phyloP scores from a whole-genome alignment of 2,329 filamentous ascomycete genomes.

The Chrysosporium keratinophilum region DNA sequence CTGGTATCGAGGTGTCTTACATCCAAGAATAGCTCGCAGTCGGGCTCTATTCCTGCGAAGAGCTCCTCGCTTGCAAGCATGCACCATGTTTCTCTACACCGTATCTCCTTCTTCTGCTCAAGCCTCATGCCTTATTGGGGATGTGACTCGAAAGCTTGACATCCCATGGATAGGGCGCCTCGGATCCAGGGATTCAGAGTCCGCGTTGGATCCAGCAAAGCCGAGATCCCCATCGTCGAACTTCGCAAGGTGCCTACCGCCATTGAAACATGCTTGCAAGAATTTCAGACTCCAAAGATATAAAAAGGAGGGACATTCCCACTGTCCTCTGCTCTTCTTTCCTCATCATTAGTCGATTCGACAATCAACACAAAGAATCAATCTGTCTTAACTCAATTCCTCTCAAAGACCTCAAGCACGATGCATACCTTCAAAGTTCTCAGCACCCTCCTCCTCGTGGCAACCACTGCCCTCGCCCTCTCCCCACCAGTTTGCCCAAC shows the following conservation, averaged over 20 bases:
- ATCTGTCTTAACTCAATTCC: not conserved
- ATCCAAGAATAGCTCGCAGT: slow-evolving; percentile 4
- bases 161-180: not conserved
- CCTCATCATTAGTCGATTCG: not conserved
- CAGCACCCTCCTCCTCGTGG: slow-evolving; percentile 21
- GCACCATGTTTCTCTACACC: not conserved
- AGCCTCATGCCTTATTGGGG: not conserved
- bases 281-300: not conserved
- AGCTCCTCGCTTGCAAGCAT: not conserved
- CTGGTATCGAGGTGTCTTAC: not conserved
- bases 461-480: slow-evolving; percentile 15
- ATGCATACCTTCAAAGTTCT: slow-evolving; percentile 24
- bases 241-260: not conserved
- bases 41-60: not conserved
- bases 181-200: not conserved
- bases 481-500: slow-evolving; percentile 25
- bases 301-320: not conserved
- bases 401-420: slow-evolving; percentile 10
- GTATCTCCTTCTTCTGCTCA: not conserved
- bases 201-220: not conserved
- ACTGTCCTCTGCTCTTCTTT: not conserved
- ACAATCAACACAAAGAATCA: not conserved
- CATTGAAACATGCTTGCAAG: not conserved
- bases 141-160: not conserved
- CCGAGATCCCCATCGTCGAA: not conserved